Percentiles rank a stretch among this genome's conserved stretches.
phyloP scores from a whole-genome alignment of 257 asterid genomes.

The Linaria vulgaris region DNA sequence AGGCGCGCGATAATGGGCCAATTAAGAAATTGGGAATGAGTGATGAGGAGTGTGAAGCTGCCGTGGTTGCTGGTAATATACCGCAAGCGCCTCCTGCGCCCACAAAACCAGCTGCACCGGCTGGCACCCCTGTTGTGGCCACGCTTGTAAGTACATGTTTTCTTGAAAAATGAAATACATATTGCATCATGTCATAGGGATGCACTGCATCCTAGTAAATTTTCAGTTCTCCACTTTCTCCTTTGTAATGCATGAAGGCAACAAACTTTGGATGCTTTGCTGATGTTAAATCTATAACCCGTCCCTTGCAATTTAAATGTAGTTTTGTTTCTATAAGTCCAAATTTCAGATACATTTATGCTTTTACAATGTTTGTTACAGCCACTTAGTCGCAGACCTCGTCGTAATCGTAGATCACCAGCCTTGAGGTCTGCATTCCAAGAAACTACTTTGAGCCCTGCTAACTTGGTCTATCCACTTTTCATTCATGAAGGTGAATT shows the following conservation, averaged over 20 bases:
- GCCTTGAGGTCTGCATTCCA: constrained; percentile 82
- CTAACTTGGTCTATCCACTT: constrained; percentile 94
- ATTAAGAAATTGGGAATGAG: constrained; percentile 53
- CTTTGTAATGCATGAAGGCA: background rate
- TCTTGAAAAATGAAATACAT: constrained; percentile 4
- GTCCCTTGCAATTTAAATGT: background rate
- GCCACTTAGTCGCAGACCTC: constrained; percentile 75
- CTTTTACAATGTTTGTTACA: constrained; percentile 37
- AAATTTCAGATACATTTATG: background rate
- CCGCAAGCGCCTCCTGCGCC: constrained; percentile 93
- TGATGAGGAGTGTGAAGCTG: constrained; percentile 82
- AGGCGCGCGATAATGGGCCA: constrained; percentile 36
- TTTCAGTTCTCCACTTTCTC: background rate
- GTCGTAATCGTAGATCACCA: constrained; percentile 82
- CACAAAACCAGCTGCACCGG: constrained; percentile 67
- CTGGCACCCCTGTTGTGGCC: constrained; percentile 63
- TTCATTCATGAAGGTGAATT: constrained; percentile 89
- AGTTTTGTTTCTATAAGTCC: background rate
- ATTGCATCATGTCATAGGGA: background rate
- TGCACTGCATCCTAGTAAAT: background rate
- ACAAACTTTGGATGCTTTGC: background rate
- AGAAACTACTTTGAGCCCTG: constrained; percentile 84
- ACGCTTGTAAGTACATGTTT: constrained; percentile 56
- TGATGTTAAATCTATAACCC: background rate
- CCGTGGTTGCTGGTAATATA: constrained; percentile 71